These are phyloP conservation scores for Amanita pallidorosea DNA, from an alignment of 768 basidiomycete species.

Conservation along the genomic window DNA sequence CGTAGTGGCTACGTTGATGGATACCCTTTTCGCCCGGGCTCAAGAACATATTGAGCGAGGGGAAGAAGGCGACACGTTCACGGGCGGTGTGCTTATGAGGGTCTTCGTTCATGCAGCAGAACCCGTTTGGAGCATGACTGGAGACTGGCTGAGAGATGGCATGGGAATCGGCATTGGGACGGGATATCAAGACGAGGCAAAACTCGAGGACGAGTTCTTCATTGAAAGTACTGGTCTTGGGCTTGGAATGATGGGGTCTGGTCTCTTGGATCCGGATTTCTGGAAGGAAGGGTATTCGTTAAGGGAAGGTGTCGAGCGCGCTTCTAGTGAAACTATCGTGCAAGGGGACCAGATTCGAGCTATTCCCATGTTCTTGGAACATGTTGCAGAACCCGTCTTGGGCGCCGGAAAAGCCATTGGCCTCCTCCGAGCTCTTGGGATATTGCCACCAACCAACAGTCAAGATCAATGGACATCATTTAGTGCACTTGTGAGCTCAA, in stretches of 20 bases:
- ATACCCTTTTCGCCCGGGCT: conserved; percentile 45
- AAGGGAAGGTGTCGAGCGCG: conserved; percentile 27
- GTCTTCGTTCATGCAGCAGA: conserved; percentile 56
- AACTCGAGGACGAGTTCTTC: conserved; percentile 70
- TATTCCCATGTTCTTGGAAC: conserved; percentile 52
- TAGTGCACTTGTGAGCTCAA: conserved; percentile 22
- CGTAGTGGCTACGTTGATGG: conserved; percentile 48
- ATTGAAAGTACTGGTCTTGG: conserved; percentile 61
- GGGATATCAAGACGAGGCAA: conserved; percentile 18
- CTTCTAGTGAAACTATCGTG: conserved; percentile 11
- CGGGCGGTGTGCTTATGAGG: conserved; percentile 45
- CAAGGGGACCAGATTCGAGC: conserved; percentile 18
- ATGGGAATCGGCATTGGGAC: conserved; percentile 41
- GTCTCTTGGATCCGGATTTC: conserved; percentile 61
- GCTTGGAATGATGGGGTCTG: conserved; percentile 33
- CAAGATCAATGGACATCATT: conserved; percentile 33
- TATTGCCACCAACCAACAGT: conserved; percentile 16
- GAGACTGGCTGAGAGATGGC: conserved; percentile 63
- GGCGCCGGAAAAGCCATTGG: conserved; percentile 71
- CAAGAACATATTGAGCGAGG: conserved; percentile 52
- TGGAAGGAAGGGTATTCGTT: conserved; percentile 68
- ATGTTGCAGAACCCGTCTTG: conserved; percentile 47
- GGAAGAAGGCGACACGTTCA: conserved; percentile 27
- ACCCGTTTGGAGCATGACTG: conserved; percentile 66
- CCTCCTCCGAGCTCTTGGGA: conserved; percentile 52